phyloP scores from a whole-genome alignment of 192 early-diverging fungal species.

The Rhizoclosmatium sp. region DNA sequence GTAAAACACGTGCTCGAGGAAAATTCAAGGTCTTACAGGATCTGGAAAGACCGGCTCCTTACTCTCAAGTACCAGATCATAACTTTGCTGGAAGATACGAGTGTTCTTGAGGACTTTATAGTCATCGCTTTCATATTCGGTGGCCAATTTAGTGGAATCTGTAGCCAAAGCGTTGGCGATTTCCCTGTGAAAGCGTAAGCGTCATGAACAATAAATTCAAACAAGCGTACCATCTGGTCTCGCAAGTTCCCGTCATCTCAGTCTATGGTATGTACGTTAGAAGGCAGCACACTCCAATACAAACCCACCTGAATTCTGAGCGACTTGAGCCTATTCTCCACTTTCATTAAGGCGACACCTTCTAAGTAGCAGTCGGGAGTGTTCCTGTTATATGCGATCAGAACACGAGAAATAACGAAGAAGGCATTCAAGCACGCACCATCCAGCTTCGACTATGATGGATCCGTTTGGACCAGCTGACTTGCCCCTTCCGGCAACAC shows the following conservation, averaged over 20 bases:
- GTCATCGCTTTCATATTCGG: neutral
- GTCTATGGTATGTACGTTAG: neutral
- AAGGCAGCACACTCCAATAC: too few relatives aligned
- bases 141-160: neutral
- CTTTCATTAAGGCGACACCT: constrained; percentile 21
- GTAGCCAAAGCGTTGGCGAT: neutral
- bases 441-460: neutral
- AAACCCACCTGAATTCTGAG: constrained; percentile 7
- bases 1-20: neutral
- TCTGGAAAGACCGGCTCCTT: too few relatives aligned
- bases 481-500: neutral
- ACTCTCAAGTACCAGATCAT: constrained; percentile 4
- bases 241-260: constrained; percentile 22
- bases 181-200: too few relatives aligned
- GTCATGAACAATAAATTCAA: too few relatives aligned
- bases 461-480: neutral
- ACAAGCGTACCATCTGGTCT: constrained; percentile 13
- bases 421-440: neutral
- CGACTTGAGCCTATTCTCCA: constrained; percentile 28
- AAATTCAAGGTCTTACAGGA: too few relatives aligned
- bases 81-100: constrained; percentile 25
- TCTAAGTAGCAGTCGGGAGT: neutral
- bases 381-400: too few relatives aligned
- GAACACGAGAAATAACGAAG: too few relatives aligned
- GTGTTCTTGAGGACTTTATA: neutral